Conservation (phyloP, 2,329 filamentous ascomycete species). For the Sclerotinia nivalis region DNA sequence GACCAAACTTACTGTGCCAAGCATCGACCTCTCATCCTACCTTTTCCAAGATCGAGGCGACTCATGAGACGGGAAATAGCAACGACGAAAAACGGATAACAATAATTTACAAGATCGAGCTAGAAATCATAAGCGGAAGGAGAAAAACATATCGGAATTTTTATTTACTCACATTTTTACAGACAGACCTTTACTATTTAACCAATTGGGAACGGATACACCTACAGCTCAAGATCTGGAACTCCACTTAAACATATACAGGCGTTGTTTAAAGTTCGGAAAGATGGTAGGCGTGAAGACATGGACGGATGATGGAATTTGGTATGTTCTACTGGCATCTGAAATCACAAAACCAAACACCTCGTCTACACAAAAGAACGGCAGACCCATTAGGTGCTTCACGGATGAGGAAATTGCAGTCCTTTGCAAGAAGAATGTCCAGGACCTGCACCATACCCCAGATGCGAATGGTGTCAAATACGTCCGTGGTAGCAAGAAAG, state of each 20-base stretch:
- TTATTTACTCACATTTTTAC: neutral
- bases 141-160: neutral
- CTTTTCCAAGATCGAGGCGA: neutral
- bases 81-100: neutral
- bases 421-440: slow-evolving; percentile 1
- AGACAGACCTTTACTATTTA: neutral
- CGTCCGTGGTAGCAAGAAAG: neutral
- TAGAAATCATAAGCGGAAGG: neutral
- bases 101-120: neutral
- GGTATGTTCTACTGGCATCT: neutral
- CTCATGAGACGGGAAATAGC: neutral
- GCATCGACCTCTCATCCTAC: neutral
- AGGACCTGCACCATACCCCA: neutral
- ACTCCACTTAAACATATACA: neutral
- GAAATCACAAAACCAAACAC: neutral
- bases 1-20: neutral
- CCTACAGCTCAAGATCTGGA: neutral
- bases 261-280: too few species aligned
- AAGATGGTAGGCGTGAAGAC: slow-evolving; percentile 11
- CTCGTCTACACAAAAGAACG: neutral
- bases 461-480: slow-evolving; percentile 5
- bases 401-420: neutral
- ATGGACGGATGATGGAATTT: slow-evolving; percentile 6
- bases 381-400: neutral
- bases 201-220: neutral